Base-by-base conservation (phyloP, 805 yeast species). In the Suhomyces canberraensis region DNA sequence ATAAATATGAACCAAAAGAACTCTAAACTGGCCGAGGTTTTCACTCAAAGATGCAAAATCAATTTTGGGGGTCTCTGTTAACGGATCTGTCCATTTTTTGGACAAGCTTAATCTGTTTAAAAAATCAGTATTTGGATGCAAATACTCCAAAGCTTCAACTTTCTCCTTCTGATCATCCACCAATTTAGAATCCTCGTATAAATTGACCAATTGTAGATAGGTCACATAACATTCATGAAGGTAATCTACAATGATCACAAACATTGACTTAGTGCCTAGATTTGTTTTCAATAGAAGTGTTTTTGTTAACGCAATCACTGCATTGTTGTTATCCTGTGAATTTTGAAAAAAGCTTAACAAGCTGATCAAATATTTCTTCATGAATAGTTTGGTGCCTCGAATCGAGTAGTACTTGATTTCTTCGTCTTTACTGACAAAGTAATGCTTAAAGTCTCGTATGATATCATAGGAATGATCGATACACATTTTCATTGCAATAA, bases 341-440 rank as follows among this genome's bases (percentile, higher is more conserved):
- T 52, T 56, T 25, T 41, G 39, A 43, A 52, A 56, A 32, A 48
- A 51, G 15, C 22, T 21, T 33, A 34, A 8, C 39, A 29, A 18
- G 2, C n/a, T 26, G 8, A 34, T 31, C 22, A 37, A 35, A 15
- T 39, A 16, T 13, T n/a, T 24, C 11, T 9, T 24, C 13, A 24
- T 24, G 6, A 24, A 8, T 9, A n/a, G 26, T 24, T 24, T 24
- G 7, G 8, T 9, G 9, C 22, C 7, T 20, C 22, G 9, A 20
- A 7, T 20, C 9, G 22, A 9, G 7, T 7, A 7, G 22, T 20
- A 7, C 22, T 20, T 20, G 9, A 7, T 7, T 9, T 20, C 22
- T 20, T 7, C 22, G 9, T 20, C 22, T 20, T 7, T n/a, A 20
- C 9, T 24, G 13, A 5, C 6, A 24, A 24, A 5, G 13, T 24